Evolutionary conservation across 2,329 filamentous ascomycete species (phyloP), one percentile per base, ranked within the genome.

Genomic region (Didymosphaeria variabile): DNA sequence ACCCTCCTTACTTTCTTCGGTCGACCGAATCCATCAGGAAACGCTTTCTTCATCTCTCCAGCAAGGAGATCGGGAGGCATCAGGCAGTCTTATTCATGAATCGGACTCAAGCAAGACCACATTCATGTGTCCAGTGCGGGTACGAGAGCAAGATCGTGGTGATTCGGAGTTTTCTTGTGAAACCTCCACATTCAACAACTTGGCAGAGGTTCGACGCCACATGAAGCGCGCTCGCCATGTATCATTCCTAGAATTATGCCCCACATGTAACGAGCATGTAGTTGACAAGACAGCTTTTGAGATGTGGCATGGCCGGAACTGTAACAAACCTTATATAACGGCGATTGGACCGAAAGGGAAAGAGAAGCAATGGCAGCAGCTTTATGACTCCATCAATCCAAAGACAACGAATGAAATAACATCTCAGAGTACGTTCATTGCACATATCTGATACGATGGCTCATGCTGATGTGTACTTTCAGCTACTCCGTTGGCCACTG

Each of bases 251-350:
- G n/a, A 52, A 13, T 50, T 66, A 1, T 66, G 66, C 19, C 42
- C 7, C 6, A 68, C 65, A 0, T 69, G 67, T 3, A 67, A 68
- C 0, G 23, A 64, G 10, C 57, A 66, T 23, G 34, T 65, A 7
- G 29, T 64, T 1, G 53, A 67, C 23, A 32, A 55, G 17, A 3
- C 31, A 0, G 36, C 19, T 8, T 66, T 60, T 15, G 46, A 63
- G 15, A n/a, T 17, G 5, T 5, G 40, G 0, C 59, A 60, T 15
- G 58, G 58, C 12, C 5, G 38, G 23, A 32, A 55, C 12, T 67
- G 63, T 6, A n/a, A 26, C 1, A 58, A 52, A 4, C 52, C 55
- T 2, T 21, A 13, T 4, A 12, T 29, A 23, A 32, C 50, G 44
- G 29, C 53, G 31, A 31, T 36, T 13, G 51, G 51, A 21, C 40